Evolutionary conservation across 2,329 filamentous ascomycete genomes (phyloP).

Genomic region (Sclerotinia glacialis): DNA sequence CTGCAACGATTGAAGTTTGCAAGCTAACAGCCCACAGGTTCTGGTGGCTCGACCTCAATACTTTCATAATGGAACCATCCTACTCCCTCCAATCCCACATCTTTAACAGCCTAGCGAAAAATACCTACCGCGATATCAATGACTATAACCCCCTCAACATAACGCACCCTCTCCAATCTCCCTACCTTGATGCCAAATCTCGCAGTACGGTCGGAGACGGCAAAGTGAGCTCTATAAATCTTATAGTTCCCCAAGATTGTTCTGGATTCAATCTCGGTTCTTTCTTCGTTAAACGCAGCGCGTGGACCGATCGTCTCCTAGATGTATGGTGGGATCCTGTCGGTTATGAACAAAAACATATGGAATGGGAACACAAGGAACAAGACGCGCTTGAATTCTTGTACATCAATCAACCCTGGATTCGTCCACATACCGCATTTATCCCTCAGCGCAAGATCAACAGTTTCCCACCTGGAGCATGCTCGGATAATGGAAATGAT

Average conservation of each 20-base stretch:
- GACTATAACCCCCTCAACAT: conserved; percentile 94
- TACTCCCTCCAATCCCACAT: conserved; percentile 88
- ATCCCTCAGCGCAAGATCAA: conserved; percentile 90
- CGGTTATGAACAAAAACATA: conserved; percentile 95
- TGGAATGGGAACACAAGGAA: conserved; percentile 99
- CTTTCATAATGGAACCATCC: conserved; percentile 93
- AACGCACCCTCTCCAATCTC: conserved; percentile 70
- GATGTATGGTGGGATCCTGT: conserved; percentile 99
- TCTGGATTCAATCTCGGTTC: conserved; percentile 94
- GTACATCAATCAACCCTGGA: conserved; percentile 88
- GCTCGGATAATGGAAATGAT: conserved; percentile 73
- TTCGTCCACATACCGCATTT: conserved; percentile 84
- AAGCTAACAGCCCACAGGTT: conserved; percentile 62
- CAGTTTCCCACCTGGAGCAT: conserved; percentile 88
- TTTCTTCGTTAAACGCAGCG: conserved; percentile 82
- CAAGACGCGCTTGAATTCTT: conserved; percentile 93
- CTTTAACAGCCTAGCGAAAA: conserved; percentile 72
- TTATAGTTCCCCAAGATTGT: conserved; percentile 91
- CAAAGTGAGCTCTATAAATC: conserved; percentile 73
- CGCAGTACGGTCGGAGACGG: conserved; percentile 75
- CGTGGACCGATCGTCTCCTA: conserved; percentile 86
- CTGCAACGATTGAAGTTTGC: background rate
- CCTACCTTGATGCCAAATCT: conserved; percentile 73
- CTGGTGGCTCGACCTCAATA: conserved; percentile 98
- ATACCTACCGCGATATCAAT: conserved; percentile 94